phyloP scores from a whole-genome alignment of 1,139 yeast species.

The Yamadazyma dushanensis region DNA sequence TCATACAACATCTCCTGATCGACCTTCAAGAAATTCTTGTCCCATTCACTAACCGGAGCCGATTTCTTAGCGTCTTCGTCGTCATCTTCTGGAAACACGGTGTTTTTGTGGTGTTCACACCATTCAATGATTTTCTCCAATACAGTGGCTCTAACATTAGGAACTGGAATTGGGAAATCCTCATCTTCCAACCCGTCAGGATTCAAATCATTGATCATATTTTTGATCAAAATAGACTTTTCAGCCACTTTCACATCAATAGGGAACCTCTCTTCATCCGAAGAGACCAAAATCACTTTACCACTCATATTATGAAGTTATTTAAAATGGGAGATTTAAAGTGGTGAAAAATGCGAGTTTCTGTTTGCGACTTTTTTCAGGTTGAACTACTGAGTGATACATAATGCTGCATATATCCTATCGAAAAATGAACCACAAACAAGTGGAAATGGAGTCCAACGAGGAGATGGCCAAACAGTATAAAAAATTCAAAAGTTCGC shows the following conservation, averaged over 20 bases:
- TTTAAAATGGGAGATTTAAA: no score
- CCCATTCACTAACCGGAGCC: conserved; percentile 94
- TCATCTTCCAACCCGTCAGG: conserved; percentile 56
- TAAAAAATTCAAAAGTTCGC: conserved; percentile 41
- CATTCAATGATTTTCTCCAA: conserved; percentile 91
- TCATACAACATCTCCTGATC: conserved; percentile 99
- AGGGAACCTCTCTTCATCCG: conserved; percentile 71
- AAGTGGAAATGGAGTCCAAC: conserved; percentile 20
- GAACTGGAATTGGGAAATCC: conserved; percentile 86
- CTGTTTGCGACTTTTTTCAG: no score
- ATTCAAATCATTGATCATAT: conserved; percentile 81
- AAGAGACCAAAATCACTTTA: conserved; percentile 63
- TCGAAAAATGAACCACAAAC: conserved; percentile 8
- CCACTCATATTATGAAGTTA: conserved; percentile 33
- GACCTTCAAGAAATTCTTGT: conserved; percentile 89
- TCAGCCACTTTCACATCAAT: conserved; percentile 87
- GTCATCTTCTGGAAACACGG: conserved; percentile 70
- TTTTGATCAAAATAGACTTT: conserved; percentile 83
- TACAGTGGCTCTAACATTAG: conserved; percentile 84
- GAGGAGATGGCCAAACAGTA: conserved; percentile 49
- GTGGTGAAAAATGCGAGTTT: no score
- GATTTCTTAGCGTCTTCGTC: conserved; percentile 81
- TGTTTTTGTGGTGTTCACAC: conserved; percentile 95
- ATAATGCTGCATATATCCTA: conserved; percentile 9
- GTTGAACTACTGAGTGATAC: no score